Conservation (phyloP, 2,329 filamentous ascomycete genomes). For the Cercospora janseana region DNA sequence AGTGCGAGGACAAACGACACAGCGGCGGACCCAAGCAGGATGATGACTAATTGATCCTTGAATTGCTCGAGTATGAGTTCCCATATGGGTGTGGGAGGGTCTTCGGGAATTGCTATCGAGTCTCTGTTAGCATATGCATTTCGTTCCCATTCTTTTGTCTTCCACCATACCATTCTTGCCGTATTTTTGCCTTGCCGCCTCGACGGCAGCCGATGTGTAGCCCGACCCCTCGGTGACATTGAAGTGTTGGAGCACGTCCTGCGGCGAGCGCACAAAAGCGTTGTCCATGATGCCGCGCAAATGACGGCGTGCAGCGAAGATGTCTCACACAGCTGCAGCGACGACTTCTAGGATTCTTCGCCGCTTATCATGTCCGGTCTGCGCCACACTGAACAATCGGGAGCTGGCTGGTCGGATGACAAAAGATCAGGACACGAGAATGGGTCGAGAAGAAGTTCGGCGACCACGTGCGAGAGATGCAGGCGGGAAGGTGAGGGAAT, state of each 20-base stretch:
- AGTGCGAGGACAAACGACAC: slow-evolving; percentile 91
- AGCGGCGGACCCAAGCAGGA: slow-evolving; percentile 85
- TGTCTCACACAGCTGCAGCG: not conserved
- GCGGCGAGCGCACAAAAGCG: slow-evolving; percentile 37
- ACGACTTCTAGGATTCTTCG: not conserved
- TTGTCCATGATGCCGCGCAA: slow-evolving; percentile 36
- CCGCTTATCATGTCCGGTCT: slow-evolving; percentile 4
- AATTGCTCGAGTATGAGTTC: slow-evolving; percentile 97
- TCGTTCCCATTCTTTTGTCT: not conserved
- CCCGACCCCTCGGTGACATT: slow-evolving; percentile 37
- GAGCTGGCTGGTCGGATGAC: too few relatives aligned
- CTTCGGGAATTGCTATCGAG: slow-evolving; percentile 68
- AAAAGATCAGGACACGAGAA: too few relatives aligned
- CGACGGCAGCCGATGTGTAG: slow-evolving; percentile 35
- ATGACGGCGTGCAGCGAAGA: slow-evolving; percentile 7
- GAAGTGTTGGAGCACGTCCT: slow-evolving; percentile 41
- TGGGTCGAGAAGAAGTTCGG: not conserved
- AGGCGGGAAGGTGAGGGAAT: not conserved
- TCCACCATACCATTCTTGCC: slow-evolving; percentile 38
- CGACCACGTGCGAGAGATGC: not conserved
- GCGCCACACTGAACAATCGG: too few relatives aligned
- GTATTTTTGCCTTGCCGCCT: slow-evolving; percentile 36
- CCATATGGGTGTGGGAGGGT: slow-evolving; percentile 94
- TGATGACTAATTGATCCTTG: slow-evolving; percentile 97
- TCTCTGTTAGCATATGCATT: slow-evolving; percentile 19